Evolutionary conservation across 1,284 basidiomycete species (phyloP).

Genomic region (Ganoderma leucocontextum): DNA sequence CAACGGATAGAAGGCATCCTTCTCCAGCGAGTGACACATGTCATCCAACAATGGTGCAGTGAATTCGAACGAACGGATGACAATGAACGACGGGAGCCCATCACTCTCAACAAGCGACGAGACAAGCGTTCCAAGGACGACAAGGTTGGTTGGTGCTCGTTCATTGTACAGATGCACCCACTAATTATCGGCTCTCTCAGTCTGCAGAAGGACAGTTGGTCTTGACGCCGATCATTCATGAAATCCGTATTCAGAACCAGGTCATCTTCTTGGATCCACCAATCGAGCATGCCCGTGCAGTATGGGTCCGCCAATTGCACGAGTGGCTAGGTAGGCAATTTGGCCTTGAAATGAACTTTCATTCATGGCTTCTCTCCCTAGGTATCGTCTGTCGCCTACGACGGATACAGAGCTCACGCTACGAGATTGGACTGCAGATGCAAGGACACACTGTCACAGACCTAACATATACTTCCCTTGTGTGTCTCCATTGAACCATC

Average conservation of each 20-base stretch:
- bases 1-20: constrained; percentile 87
- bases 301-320: constrained; percentile 93
- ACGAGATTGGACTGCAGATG: constrained; percentile 95
- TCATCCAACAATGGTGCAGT: constrained; percentile 88
- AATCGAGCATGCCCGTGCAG: constrained; percentile 91
- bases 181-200: constrained; percentile 44
- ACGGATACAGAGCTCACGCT: constrained; percentile 92
- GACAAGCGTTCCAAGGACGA: constrained; percentile 79
- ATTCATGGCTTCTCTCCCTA: constrained; percentile 35
- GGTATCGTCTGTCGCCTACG: constrained; percentile 90
- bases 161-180: neutral
- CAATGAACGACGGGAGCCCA: constrained; percentile 63
- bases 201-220: constrained; percentile 74
- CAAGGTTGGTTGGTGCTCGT: constrained; percentile 65
- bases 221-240: constrained; percentile 88
- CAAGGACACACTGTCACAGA: constrained; percentile 69
- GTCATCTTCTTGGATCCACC: constrained; percentile 99
- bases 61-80: constrained; percentile 85
- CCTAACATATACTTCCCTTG: constrained; percentile 84
- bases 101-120: constrained; percentile 69
- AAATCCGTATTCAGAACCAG: constrained; percentile 97
- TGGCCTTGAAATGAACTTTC: neutral
- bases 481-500: constrained; percentile 45
- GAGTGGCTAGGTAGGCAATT: constrained; percentile 77
- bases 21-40: constrained; percentile 78